Percentiles rank a stretch among this genome's conserved stretches.
Conservation (phyloP, 805 yeast species). For the Yarrowia bubula region DNA sequence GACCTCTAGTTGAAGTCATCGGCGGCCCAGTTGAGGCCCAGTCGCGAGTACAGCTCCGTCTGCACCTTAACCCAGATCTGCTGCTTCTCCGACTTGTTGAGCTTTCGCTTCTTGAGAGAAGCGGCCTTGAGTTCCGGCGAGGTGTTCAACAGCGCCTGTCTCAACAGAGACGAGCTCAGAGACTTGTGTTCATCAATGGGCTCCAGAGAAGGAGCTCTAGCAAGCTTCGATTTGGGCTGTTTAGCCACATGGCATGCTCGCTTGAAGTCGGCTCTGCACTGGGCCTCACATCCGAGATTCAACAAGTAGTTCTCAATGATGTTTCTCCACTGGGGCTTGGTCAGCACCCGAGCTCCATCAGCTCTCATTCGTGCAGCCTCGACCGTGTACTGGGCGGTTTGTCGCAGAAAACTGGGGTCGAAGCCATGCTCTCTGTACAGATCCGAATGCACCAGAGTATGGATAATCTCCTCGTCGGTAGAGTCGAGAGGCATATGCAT, state of each 20-base stretch:
- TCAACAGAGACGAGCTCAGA: conserved; percentile 35
- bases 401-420: conserved; percentile 51
- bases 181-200: conserved; percentile 26
- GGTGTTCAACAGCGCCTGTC: conserved; percentile 40
- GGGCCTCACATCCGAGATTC: conserved; percentile 41
- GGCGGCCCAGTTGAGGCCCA: conserved; percentile 59
- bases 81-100: conserved; percentile 57
- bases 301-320: conserved; percentile 61
- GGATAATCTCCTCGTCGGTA: conserved; percentile 48
- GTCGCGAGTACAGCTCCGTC: conserved; percentile 52
- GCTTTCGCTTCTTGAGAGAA: conserved; percentile 32
- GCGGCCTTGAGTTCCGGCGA: conserved; percentile 34
- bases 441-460: conserved; percentile 55
- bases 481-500: conserved; percentile 54
- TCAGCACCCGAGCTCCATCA: conserved; percentile 34
- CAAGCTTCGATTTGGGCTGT: conserved; percentile 6
- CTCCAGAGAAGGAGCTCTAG: conserved; percentile 16
- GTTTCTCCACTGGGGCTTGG: conserved; percentile 68
- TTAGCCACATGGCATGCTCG: conserved; percentile 41
- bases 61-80: conserved; percentile 66
- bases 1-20: conserved; percentile 34
- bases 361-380: conserved; percentile 46
- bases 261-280: conserved; percentile 65
- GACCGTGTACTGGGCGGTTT: conserved; percentile 63
- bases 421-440: conserved; percentile 64